These are phyloP conservation scores for Sporothrix mexicana DNA, from an alignment of 2,329 filamentous ascomycete species.

Conservation along the genomic window DNA sequence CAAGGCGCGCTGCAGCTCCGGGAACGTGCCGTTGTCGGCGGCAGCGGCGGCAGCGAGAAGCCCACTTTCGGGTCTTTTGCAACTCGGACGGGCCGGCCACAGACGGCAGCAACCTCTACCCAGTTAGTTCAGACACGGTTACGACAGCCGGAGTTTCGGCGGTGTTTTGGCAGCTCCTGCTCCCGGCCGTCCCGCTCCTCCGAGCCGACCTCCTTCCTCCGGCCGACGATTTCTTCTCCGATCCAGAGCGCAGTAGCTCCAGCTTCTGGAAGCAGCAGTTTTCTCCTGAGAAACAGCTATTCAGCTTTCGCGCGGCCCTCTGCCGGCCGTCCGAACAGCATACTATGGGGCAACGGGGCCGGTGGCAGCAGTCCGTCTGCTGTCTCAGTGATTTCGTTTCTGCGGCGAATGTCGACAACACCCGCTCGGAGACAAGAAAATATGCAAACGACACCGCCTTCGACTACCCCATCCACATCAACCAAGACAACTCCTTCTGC, in stretches of 20 bases:
- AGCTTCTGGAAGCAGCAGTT: background rate
- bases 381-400: slow-evolving; percentile 12
- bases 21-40: slow-evolving; percentile 30
- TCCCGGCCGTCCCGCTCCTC: slow-evolving; percentile 3
- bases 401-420: slow-evolving; percentile 34
- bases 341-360: slow-evolving; percentile 27
- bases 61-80: background rate
- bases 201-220: background rate
- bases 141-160: slow-evolving; percentile 20
- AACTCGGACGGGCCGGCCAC: background rate
- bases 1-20: slow-evolving; percentile 36
- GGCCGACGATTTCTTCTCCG: background rate
- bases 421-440: background rate
- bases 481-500: background rate
- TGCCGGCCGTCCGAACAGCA: slow-evolving; percentile 19
- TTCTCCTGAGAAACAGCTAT: background rate
- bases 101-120: background rate
- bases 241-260: background rate
- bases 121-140: slow-evolving; percentile 24
- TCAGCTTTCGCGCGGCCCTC: background rate
- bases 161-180: slow-evolving; percentile 7
- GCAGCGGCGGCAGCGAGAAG: slow-evolving; percentile 16
- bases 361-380: slow-evolving; percentile 20
- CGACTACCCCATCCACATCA: slow-evolving; percentile 40
- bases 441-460: slow-evolving; percentile 44